These are phyloP conservation scores for Filobasidium floriforme DNA, from an alignment of 768 basidiomycete genomes.

Conservation along the genomic window DNA sequence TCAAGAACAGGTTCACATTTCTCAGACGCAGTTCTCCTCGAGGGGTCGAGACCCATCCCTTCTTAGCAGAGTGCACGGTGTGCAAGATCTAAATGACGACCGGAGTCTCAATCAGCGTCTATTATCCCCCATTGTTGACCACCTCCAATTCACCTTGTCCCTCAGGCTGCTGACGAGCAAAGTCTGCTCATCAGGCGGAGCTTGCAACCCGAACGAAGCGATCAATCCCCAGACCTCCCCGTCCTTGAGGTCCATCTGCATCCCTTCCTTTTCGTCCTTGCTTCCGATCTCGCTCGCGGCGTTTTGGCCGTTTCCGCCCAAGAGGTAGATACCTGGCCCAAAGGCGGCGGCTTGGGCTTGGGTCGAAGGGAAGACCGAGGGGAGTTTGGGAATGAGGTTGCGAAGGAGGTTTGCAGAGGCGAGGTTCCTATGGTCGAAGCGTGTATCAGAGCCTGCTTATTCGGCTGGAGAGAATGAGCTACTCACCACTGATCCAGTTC, in stretches of 20 bases:
- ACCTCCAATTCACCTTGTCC: constrained; percentile 61
- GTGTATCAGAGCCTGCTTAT: neutral
- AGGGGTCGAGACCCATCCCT: constrained; percentile 61
- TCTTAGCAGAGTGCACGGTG: constrained; percentile 70
- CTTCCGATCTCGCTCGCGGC: constrained; percentile 20
- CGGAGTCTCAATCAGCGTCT: neutral
- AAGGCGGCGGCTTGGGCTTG: constrained; percentile 48
- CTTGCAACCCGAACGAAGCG: constrained; percentile 59
- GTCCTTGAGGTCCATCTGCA: constrained; percentile 42
- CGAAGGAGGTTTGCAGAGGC: constrained; percentile 84
- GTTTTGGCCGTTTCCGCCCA: constrained; percentile 27
- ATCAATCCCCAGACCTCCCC: constrained; percentile 45
- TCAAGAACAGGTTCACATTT: constrained; percentile 73
- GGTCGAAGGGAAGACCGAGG: constrained; percentile 81
- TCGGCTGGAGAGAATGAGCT: neutral
- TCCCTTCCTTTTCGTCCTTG: constrained; percentile 34
- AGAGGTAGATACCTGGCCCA: constrained; percentile 46
- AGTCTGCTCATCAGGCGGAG: constrained; percentile 78
- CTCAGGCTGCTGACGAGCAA: constrained; percentile 73
- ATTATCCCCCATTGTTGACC: neutral
- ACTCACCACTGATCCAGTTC: constrained; percentile 70
- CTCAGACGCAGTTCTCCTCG: constrained; percentile 68
- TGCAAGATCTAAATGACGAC: constrained; percentile 52
- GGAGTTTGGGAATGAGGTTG: constrained; percentile 65
- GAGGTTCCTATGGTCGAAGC: constrained; percentile 56